Conservation (phyloP, 2,329 filamentous ascomycete species). For the Elsinoe fawcettii region DNA sequence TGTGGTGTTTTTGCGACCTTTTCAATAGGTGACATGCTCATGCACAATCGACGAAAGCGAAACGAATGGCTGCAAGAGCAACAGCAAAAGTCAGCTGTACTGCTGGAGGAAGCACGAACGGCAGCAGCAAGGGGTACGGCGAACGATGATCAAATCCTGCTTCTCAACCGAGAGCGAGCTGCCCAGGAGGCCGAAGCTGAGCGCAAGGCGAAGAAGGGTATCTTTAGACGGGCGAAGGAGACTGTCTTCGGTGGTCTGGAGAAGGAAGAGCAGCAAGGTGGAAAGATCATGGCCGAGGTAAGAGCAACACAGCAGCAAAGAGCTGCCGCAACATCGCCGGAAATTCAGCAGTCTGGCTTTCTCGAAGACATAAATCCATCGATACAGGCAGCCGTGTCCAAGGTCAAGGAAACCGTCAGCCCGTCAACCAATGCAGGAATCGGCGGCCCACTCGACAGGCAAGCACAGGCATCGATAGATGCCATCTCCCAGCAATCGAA, state of each 20-base stretch:
- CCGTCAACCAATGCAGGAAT: constrained; percentile 8
- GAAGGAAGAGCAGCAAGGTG: constrained; percentile 33
- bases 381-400: constrained; percentile 15
- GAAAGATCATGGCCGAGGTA: constrained; percentile 26
- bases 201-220: constrained; percentile 30
- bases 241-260: constrained; percentile 28
- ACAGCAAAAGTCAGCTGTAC: constrained; percentile 37
- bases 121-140: constrained; percentile 39
- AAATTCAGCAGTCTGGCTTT: neutral
- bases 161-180: constrained; percentile 54
- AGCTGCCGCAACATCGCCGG: neutral
- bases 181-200: constrained; percentile 47
- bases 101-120: constrained; percentile 37
- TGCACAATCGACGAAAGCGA: constrained; percentile 59
- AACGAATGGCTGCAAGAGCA: constrained; percentile 53
- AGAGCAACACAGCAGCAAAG: constrained; percentile 16
- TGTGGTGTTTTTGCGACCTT: constrained; percentile 55
- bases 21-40: constrained; percentile 57
- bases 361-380: constrained; percentile 10
- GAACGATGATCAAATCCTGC: constrained; percentile 43
- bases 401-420: constrained; percentile 11
- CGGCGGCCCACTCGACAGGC: constrained; percentile 41
- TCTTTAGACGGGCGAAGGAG: constrained; percentile 29
- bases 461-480: constrained; percentile 35
- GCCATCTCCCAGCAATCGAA: constrained; percentile 32